Conservation (phyloP, 495 filamentous ascomycete genomes). For the Mytilinidion resinicola region DNA sequence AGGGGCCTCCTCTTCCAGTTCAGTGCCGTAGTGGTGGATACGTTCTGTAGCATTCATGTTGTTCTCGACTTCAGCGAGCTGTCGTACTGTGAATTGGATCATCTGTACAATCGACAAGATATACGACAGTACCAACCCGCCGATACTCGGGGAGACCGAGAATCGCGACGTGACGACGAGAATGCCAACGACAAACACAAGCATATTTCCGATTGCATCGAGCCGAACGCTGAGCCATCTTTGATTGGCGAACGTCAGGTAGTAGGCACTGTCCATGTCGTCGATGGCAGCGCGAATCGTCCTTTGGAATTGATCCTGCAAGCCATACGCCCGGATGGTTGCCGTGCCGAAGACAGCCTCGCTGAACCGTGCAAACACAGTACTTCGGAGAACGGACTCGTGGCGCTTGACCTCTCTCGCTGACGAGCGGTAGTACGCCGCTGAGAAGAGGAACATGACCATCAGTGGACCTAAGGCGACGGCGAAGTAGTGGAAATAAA, state of each 20-base stretch:
- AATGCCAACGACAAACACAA: constrained; percentile 84
- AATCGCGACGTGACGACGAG: constrained; percentile 94
- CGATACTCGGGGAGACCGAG: constrained; percentile 73
- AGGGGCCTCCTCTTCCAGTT: constrained; percentile 83
- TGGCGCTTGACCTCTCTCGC: constrained; percentile 91
- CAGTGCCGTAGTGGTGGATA: constrained; percentile 81
- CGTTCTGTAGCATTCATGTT: constrained; percentile 95
- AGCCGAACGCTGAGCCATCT: constrained; percentile 82
- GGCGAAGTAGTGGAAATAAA: constrained; percentile 89
- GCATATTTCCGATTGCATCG: constrained; percentile 69
- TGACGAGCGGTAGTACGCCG: constrained; percentile 83
- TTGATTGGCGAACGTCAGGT: constrained; percentile 88
- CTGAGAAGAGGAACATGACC: constrained; percentile 72
- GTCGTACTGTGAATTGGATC: constrained; percentile 90
- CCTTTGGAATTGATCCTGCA: constrained; percentile 64
- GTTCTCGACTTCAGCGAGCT: constrained; percentile 94
- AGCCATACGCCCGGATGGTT: constrained; percentile 81
- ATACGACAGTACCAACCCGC: constrained; percentile 82
- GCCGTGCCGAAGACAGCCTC: constrained; percentile 80
- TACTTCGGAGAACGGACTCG: constrained; percentile 79
- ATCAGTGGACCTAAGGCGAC: constrained; percentile 81
- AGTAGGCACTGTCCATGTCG: constrained; percentile 89
- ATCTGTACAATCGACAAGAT: constrained; percentile 92
- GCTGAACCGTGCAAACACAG: constrained; percentile 84
- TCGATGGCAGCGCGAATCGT: constrained; percentile 68